A percentile compares a stretch with the other conserved stretches of the same genome.
Conservation (phyloP, 805 yeast genomes). For the Lipomyces starkeyi region DNA sequence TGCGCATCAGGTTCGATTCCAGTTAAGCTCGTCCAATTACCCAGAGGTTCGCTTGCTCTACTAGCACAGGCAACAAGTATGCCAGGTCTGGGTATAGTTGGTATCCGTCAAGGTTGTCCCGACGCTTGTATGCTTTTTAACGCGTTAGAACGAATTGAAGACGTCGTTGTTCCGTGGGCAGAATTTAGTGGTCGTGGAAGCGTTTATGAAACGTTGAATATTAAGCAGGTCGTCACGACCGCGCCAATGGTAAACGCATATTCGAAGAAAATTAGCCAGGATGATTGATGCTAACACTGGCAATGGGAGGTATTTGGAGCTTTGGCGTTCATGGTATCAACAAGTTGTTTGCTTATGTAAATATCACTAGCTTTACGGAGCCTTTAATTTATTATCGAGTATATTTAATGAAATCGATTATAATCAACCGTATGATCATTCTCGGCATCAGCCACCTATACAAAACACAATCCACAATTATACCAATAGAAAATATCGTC, state of each 20-base stretch:
- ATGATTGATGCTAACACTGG: conserved; percentile 10
- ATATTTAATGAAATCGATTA: neutral
- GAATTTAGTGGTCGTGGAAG: neutral
- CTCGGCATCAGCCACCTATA: neutral
- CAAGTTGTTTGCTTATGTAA: neutral
- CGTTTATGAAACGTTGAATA: conserved; percentile 13
- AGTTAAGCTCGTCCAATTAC: conserved; percentile 31
- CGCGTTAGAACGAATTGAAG: conserved; percentile 20
- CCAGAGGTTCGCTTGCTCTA: conserved; percentile 18
- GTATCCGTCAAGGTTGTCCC: conserved; percentile 19
- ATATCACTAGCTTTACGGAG: neutral
- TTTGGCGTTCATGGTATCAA: neutral
- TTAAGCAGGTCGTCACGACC: conserved; percentile 27
- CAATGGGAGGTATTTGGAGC: neutral
- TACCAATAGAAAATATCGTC: neutral
- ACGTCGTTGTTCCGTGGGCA: conserved; percentile 22
- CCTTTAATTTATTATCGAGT: neutral
- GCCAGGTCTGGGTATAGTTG: conserved; percentile 29
- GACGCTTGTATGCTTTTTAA: conserved; percentile 12
- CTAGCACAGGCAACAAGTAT: conserved; percentile 22
- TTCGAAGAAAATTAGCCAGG: neutral
- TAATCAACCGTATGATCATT: neutral
- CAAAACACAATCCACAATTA: neutral
- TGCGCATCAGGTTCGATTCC: conserved; percentile 26
- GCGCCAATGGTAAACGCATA: conserved; percentile 13